Evolutionary conservation across 1,284 basidiomycete genomes (phyloP).

Genomic region (Malassezia dermatis): DNA sequence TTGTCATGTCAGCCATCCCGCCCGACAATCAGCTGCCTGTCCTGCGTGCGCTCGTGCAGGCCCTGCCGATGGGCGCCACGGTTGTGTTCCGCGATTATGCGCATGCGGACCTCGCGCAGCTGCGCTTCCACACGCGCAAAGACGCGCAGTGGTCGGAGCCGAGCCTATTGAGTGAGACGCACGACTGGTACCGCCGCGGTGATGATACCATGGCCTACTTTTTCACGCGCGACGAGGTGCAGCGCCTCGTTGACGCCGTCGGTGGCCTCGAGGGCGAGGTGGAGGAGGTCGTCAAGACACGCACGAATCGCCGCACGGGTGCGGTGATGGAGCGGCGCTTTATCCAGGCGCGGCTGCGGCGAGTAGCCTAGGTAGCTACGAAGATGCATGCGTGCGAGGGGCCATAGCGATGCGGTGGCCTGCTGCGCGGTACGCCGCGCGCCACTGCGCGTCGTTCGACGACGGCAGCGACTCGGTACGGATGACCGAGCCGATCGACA

Average conservation of each 20-base stretch:
- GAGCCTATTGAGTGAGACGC: conserved; percentile 27
- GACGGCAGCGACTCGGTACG: conserved; percentile 27
- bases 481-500: conserved; percentile 42
- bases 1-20: conserved; percentile 48
- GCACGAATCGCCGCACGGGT: conserved; percentile 30
- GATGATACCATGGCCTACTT: conserved; percentile 49
- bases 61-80: conserved; percentile 23
- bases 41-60: conserved; percentile 22
- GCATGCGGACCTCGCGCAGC: conserved; percentile 44
- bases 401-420: conserved; percentile 8
- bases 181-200: conserved; percentile 44
- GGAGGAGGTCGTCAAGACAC: conserved; percentile 24
- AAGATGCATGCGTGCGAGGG: not conserved
- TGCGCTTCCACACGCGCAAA: conserved; percentile 46
- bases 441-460: conserved; percentile 11
- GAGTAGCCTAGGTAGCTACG: not conserved
- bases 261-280: conserved; percentile 26
- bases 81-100: conserved; percentile 49
- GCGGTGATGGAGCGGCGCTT: conserved; percentile 20
- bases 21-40: conserved; percentile 32
- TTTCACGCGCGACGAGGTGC: conserved; percentile 37
- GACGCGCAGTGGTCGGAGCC: conserved; percentile 43
- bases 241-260: conserved; percentile 13
- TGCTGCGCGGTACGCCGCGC: conserved; percentile 13
- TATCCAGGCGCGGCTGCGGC: conserved; percentile 18